Base-by-base conservation (phyloP, 2,329 filamentous ascomycete genomes). In the Fusarium xyrophilum region DNA sequence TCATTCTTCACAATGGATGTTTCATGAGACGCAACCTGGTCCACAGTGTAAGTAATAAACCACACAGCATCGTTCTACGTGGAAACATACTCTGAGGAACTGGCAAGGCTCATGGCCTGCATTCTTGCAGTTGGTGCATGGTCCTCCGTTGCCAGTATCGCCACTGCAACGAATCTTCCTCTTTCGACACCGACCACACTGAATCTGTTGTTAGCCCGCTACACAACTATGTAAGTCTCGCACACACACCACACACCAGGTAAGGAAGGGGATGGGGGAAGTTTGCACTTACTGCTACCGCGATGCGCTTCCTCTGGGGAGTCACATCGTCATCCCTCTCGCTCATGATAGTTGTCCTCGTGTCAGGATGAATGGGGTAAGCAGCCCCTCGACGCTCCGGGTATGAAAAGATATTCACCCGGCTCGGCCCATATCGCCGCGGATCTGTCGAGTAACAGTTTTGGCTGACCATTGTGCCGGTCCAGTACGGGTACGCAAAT, bases 161-260 rank as follows among this genome's bases (percentile, higher is more conserved):
- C 95, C 95, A 74, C 92, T 97, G 81, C 95, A 98, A 72, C 93
- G 91, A 73, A 98, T 98, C 83, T 98, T 98, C 62, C 95, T 88
- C 81, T 95, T 94, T 64, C 95, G 89, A 79, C 95, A 98, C 70
- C 95, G 89, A 36, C 89, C 88, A 78, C 95, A 98, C 95, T 97
- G 69, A 59, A 68, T 51, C 35, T 64, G 52, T 38, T 61, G 71
- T 74, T 70, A 73, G 70, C 67, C 33, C 36, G 61, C 44, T 56
- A 59, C 59, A 56, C 38, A 65, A 54, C 58, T 55, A 67, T 68
- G 67, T 72, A 72, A 71, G 69, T 71, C 69, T 67, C 69, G 33
- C 69, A 58, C 69, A 68, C 69, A 48, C 57, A 59, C 69, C 66
- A 69, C 68, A 71, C 69, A 67, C 69, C 67, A 68, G 54, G 68